Evolutionary conservation across 2,329 filamentous ascomycete species (phyloP).

Genomic region (Colletotrichum euphorbiae): DNA sequence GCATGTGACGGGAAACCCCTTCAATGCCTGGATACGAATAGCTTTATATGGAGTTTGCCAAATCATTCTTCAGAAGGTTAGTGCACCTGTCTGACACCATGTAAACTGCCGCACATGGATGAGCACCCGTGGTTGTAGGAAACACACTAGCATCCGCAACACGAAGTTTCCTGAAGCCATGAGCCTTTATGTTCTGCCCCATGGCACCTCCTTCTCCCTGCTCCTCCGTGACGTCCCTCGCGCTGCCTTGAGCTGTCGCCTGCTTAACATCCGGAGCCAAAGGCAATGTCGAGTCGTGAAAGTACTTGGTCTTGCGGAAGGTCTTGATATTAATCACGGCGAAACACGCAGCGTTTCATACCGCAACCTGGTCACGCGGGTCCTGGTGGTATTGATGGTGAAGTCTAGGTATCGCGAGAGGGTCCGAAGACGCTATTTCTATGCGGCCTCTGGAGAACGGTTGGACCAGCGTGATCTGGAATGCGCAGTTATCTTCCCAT

Average conservation of each 20-base stretch:
- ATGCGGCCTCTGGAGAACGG: constrained; percentile 47
- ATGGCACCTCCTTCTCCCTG: constrained; percentile 41
- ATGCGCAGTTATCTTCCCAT: constrained; percentile 42
- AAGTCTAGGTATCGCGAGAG: constrained; percentile 48
- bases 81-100: constrained; percentile 49
- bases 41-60: not conserved
- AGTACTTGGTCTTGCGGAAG: constrained; percentile 46
- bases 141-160: constrained; percentile 47
- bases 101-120: constrained; percentile 46
- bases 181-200: constrained; percentile 36
- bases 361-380: constrained; percentile 44
- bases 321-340: constrained; percentile 46
- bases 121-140: constrained; percentile 45
- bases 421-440: constrained; percentile 50
- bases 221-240: constrained; percentile 45
- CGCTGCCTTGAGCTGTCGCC: constrained; percentile 33
- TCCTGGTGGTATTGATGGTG: constrained; percentile 48
- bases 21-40: too few species aligned
- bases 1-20: not conserved
- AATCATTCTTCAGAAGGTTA: constrained; percentile 44
- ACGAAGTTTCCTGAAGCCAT: constrained; percentile 41
- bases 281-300: constrained; percentile 26
- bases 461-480: constrained; percentile 47
- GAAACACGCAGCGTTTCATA: constrained; percentile 47
- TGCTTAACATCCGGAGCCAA: constrained; percentile 19